phyloP scores from a whole-genome alignment of 164 flowering plant species.

The Piper betle region DNA sequence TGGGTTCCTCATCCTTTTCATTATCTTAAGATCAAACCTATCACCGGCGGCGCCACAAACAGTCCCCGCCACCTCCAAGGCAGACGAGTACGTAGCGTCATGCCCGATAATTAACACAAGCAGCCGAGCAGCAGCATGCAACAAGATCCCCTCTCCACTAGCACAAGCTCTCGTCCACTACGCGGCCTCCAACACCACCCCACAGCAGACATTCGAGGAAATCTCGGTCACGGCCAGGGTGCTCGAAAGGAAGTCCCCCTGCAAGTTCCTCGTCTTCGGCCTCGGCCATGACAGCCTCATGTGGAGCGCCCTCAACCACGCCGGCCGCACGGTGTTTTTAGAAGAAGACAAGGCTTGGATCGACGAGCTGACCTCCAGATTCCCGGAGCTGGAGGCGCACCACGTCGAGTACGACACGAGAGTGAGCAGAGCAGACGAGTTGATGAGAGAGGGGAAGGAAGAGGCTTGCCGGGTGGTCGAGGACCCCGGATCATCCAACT shows the following conservation, averaged over 20 bases:
- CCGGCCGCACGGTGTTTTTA: conserved; percentile 68
- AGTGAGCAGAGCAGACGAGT: conserved; percentile 42
- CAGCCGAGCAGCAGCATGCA: conserved; percentile 30
- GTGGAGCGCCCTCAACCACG: conserved; percentile 71
- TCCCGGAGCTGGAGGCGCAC: conserved; percentile 50
- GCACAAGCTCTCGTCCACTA: conserved; percentile 45
- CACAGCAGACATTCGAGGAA: conserved; percentile 62
- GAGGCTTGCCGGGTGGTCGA: conserved; percentile 37
- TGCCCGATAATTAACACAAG: conserved; percentile 13
- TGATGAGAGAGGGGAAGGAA: conserved; percentile 36
- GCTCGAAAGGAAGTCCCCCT: conserved; percentile 51
- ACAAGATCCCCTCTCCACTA: conserved; percentile 40
- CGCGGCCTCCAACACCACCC: conserved; percentile 53
- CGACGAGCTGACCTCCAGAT: conserved; percentile 29
- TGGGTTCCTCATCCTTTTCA: conserved; percentile 32
- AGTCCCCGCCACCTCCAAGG: conserved; percentile 6
- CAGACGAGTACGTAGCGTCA: conserved; percentile 2
- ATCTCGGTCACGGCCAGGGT: conserved; percentile 40
- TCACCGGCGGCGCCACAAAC: conserved; percentile 20
- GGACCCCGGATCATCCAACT: conserved; percentile 38
- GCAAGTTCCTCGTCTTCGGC: conserved; percentile 88
- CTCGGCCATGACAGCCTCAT: conserved; percentile 82
- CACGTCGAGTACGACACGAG: conserved; percentile 55
- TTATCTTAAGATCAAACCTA: conserved; percentile 33
- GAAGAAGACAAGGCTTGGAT: conserved; percentile 82